These are phyloP conservation scores for Termitomyces sp. DNA, from an alignment of 768 basidiomycete genomes.

Conservation along the genomic window DNA sequence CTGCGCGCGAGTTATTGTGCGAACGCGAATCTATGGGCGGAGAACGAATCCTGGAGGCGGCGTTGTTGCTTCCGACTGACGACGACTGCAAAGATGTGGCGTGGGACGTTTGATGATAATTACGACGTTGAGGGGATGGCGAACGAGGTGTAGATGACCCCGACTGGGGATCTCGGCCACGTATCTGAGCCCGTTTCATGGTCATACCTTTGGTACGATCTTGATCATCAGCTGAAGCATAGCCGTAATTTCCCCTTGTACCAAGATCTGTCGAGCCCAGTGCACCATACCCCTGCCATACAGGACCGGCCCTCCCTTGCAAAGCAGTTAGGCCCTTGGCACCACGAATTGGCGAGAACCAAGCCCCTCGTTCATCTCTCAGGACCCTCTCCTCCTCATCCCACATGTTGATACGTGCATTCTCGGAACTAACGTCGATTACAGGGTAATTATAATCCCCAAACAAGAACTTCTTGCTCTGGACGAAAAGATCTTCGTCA, in stretches of 20 bases:
- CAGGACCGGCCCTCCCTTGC: constrained; percentile 31
- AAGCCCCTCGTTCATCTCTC: constrained; percentile 67
- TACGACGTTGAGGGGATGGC: constrained; percentile 16
- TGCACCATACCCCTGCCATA: constrained; percentile 57
- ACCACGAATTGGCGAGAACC: constrained; percentile 58
- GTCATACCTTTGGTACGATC: constrained; percentile 36
- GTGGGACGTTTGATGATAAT: constrained; percentile 2
- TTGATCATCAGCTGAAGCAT: constrained; percentile 33
- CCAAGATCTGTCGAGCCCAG: constrained; percentile 28
- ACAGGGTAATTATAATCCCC: constrained; percentile 90
- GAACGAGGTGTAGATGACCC: constrained; percentile 15
- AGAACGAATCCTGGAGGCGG: constrained; percentile 21
- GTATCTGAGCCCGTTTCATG: constrained; percentile 37
- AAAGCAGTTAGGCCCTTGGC: constrained; percentile 36
- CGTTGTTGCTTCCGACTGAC: constrained; percentile 22
- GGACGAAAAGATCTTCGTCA: constrained; percentile 72
- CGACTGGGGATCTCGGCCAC: constrained; percentile 15
- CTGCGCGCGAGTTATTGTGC: constrained; percentile 21
- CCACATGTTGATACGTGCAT: constrained; percentile 62
- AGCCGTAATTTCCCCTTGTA: not conserved
- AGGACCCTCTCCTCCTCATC: constrained; percentile 84
- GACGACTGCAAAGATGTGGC: constrained; percentile 20
- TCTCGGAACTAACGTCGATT: constrained; percentile 82
- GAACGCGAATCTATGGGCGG: constrained; percentile 27
- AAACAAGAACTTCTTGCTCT: constrained; percentile 78